Percentiles rank a stretch among this genome's conserved stretches.
Conservation (phyloP, 2,329 filamentous ascomycete genomes). For the Pseudogymnoascus sp. region DNA sequence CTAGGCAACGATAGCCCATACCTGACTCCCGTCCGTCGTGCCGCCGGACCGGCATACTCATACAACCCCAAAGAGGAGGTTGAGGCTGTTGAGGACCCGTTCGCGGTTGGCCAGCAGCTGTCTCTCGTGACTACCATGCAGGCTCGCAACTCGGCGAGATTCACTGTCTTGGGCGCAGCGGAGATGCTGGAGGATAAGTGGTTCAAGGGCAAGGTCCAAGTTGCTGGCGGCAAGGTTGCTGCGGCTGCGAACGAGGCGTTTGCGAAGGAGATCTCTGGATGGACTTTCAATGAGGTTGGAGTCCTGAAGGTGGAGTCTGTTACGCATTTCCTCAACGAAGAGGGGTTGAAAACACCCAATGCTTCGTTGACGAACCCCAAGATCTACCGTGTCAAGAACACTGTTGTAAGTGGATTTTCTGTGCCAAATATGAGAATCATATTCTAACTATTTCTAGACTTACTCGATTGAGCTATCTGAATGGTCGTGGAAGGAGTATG, state of each 20-base stretch:
- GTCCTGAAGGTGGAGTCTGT: slow-evolving; percentile 79
- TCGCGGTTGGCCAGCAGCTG: slow-evolving; percentile 77
- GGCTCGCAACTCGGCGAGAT: slow-evolving; percentile 85
- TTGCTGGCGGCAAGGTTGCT: slow-evolving; percentile 35
- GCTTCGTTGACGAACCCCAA: slow-evolving; percentile 58
- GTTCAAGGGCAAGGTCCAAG: slow-evolving; percentile 73
- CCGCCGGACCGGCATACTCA: slow-evolving; percentile 79
- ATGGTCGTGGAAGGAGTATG: slow-evolving; percentile 67
- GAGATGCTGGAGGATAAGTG: slow-evolving; percentile 85
- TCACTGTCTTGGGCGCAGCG: slow-evolving; percentile 76
- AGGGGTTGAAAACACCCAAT: slow-evolving; percentile 42
- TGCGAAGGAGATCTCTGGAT: slow-evolving; percentile 76
- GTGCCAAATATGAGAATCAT: neutral
- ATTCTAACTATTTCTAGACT: slow-evolving; percentile 15
- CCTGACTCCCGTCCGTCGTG: slow-evolving; percentile 73
- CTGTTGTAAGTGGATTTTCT: slow-evolving; percentile 64
- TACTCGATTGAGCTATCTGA: slow-evolving; percentile 73
- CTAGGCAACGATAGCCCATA: slow-evolving; percentile 71
- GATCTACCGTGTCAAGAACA: slow-evolving; percentile 94
- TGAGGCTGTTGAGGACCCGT: slow-evolving; percentile 69
- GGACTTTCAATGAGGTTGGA: slow-evolving; percentile 92
- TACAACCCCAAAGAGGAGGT: slow-evolving; percentile 88
- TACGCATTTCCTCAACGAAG: slow-evolving; percentile 65
- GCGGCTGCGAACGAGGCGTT: slow-evolving; percentile 79
- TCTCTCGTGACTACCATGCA: slow-evolving; percentile 80